Evolutionary conservation across 2,329 filamentous ascomycete genomes (phyloP), one percentile per base, ranked within the genome.

Genomic region (Ciborinia camelliae): DNA sequence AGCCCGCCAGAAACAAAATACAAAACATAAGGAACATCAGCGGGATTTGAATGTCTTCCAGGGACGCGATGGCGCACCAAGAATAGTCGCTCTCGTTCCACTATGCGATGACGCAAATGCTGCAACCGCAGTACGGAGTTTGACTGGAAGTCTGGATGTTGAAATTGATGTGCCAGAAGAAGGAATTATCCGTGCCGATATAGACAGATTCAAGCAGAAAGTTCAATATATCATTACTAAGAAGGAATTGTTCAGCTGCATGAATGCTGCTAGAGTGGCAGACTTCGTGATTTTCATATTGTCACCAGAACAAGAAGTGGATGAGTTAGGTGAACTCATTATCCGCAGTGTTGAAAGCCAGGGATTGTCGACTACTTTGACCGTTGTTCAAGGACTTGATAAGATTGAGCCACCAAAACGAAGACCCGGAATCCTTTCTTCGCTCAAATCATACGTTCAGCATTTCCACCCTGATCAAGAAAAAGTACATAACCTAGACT

Each of bases 141-240:
- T 99, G 71, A 96, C 92, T 76, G 79, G 79, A 54, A 94, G 92
- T 73, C 80, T 98, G 57, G 94, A 97, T 73, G 84, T 96, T 64
- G 85, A 91, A 64, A 80, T 83, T 60, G 85, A 89, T 43, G 78
- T 88, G 37, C 80, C 84, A 3, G 79, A 85, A 47, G 81, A 84
- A 67, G 84, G 82, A 61, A 78, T 81, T 66, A 81, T 86, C 62
- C 86, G 86, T 64, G 87, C 92, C 35, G 82, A 87, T 9, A 82
- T 98, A 72, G 92, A 97, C 67, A 86, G 95, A 39, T 99, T 98
- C 81, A 96, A 96, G 81, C 94, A 98, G 76, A 97, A 90, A 74
- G 77, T 99, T 15, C 90, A 96, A 77, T 99, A 96, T 75, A 77
- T 97, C 10, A 86, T 91, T 0, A 81, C 90, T 0, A 85, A 86